Base-by-base conservation (phyloP, 2,329 filamentous ascomycete species). In the Penicillium sp. region DNA sequence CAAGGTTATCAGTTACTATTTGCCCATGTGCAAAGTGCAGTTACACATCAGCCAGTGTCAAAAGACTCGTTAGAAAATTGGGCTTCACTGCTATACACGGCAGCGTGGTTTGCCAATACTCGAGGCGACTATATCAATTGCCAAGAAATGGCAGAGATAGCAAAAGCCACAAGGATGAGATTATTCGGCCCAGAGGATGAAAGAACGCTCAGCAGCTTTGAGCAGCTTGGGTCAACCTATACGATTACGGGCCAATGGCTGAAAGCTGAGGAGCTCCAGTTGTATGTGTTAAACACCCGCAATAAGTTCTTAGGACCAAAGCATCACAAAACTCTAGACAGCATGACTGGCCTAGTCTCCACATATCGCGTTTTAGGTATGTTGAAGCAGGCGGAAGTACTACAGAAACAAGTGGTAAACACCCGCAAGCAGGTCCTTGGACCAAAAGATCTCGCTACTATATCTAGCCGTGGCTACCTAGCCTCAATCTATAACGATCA, bases 231-330 rank as follows among this genome's bases (percentile, higher is more conserved):
- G 3, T 4, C 21, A 25, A 25, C 45, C 4, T 54, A 54, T 43
- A 25, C 2, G n/a, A 1, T 25, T 5, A n/a, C 8, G 9, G 14
- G 31, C 3, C 16, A 27, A 14, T 23, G 14, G 39, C 23, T 47
- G 13, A 27, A 50, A 42, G 62, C 61, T 3, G 58, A 66, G 54
- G 27, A 58, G 25, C 55, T 69, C 4, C n/a, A 37, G 7, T 14
- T 55, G 21, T 50, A 61, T 31, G 65, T 66, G 26, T 42, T 63
- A 35, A 54, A 66, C 53, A 61, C 21, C 4, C 26, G 42, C 19
- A 63, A 58, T 49, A 31, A 45, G 49, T 33, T 54, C 26, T 55
- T 66, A 9, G 64, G 63, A 6, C 44, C n/a, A 21, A 61, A 66
- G 11, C 58, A 65, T 61, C 63, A 27, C 27, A 1, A 21, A 21